Conservation (phyloP, 192 early-diverging fungal species). For the Thoreauomyces humboldtii region DNA sequence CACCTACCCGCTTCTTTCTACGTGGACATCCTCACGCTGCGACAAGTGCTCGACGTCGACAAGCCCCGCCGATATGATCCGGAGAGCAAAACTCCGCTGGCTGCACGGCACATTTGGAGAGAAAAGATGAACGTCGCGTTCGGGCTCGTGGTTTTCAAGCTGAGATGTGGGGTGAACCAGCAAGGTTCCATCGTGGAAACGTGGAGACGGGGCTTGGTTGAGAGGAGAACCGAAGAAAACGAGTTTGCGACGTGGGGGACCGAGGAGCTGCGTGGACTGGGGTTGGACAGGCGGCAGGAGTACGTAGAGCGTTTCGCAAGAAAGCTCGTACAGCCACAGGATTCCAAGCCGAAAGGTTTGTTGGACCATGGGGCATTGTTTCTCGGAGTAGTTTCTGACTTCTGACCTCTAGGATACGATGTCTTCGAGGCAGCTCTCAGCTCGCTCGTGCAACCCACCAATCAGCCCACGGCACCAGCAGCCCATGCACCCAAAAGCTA, state of each 20-base stretch:
- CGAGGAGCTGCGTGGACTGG: not conserved
- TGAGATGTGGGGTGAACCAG: conserved; percentile 14
- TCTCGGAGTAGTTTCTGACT: not conserved
- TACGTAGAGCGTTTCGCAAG: conserved; percentile 15
- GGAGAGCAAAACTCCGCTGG: not conserved
- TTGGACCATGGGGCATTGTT: not conserved
- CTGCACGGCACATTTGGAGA: not conserved
- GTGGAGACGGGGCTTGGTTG: no score
- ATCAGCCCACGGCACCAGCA: not conserved
- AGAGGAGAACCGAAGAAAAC: no score
- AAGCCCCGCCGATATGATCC: not conserved
- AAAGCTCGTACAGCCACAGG: not conserved
- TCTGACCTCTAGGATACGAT: not conserved
- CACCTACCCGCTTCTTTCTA: conserved; percentile 10
- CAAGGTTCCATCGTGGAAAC: no score
- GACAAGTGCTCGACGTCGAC: not conserved
- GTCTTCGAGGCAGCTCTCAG: not conserved
- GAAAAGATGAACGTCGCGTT: not conserved
- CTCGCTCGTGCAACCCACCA: not conserved
- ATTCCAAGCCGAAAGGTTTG: conserved; percentile 1
- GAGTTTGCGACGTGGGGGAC: no score
- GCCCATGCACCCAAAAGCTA: not conserved
- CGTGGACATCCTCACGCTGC: not conserved
- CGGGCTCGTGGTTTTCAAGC: conserved; percentile 18
- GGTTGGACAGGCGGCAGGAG: not conserved